Conservation (phyloP, 2,329 filamentous ascomycete species). For the Laburnicola sp. region DNA sequence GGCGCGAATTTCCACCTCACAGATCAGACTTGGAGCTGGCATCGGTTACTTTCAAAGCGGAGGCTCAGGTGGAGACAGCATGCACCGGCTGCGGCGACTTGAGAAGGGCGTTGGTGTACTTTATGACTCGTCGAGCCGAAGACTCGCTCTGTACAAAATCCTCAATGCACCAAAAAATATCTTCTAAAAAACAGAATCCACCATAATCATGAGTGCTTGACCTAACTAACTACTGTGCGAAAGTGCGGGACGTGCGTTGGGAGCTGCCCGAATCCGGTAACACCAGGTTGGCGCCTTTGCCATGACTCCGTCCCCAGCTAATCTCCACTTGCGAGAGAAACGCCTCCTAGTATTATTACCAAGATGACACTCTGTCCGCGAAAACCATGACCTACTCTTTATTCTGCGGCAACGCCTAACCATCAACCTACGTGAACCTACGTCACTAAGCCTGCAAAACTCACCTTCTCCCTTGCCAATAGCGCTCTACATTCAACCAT, state of each 20-base stretch:
- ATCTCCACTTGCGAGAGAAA: constrained; percentile 19
- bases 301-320: constrained; percentile 30
- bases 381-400: constrained; percentile 25
- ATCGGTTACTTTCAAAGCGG: constrained; percentile 3
- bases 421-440: constrained; percentile 12
- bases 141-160: constrained; percentile 40
- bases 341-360: constrained; percentile 8
- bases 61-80: constrained; percentile 4
- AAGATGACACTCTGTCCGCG: constrained; percentile 27
- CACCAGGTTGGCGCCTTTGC: constrained; percentile 6
- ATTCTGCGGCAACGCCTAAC: constrained; percentile 13
- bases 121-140: constrained; percentile 32
- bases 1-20: not conserved
- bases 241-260: not conserved
- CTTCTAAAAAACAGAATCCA: constrained; percentile 4
- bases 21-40: constrained; percentile 3
- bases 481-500: constrained; percentile 22
- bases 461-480: constrained; percentile 17
- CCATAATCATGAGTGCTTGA: not conserved
- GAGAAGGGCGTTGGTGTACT: constrained; percentile 22
- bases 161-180: constrained; percentile 20
- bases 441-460: constrained; percentile 26
- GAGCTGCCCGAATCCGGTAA: constrained; percentile 20
- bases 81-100: constrained; percentile 1
- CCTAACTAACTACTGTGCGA: not conserved